Conservation (phyloP, 2,329 filamentous ascomycete species). For the Xylariales sp. region DNA sequence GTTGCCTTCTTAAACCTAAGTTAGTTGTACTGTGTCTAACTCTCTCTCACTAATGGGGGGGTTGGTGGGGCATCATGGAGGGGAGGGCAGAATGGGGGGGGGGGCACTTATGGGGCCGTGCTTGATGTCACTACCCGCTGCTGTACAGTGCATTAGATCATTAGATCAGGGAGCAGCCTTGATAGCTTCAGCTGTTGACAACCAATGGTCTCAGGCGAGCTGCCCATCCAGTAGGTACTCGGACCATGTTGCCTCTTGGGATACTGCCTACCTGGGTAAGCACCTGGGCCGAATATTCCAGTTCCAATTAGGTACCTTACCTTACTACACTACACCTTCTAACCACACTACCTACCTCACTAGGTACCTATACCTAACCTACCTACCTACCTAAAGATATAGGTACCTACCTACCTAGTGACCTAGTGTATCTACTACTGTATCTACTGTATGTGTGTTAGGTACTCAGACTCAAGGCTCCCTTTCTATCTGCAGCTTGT, state of each 20-base stretch:
- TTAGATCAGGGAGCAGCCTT: constrained; percentile 1
- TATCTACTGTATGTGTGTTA: constrained; percentile 11
- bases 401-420: too few species aligned
- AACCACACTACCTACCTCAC: too few species aligned
- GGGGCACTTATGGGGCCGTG: constrained; percentile 10
- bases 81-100: background rate
- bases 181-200: constrained; percentile 13
- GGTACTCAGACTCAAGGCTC: constrained; percentile 18
- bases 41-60: background rate
- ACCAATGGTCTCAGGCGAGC: constrained; percentile 20
- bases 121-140: constrained; percentile 36
- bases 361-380: too few species aligned
- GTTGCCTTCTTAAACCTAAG: too few species aligned
- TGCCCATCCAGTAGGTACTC: background rate
- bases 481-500: constrained; percentile 29
- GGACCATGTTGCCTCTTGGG: background rate
- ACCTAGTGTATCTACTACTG: background rate
- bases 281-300: too few species aligned
- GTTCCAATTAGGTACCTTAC: too few species aligned
- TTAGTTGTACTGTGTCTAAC: constrained; percentile 7
- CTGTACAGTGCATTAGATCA: constrained; percentile 24
- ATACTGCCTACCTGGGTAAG: too few species aligned
- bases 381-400: too few species aligned
- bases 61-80: constrained; percentile 13
- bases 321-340: too few species aligned